Percentiles rank a stretch among this genome's conserved stretches.
Evolutionary conservation across 2,329 filamentous ascomycete species (phyloP).

Genomic region (Penicillium sclerotiorum): DNA sequence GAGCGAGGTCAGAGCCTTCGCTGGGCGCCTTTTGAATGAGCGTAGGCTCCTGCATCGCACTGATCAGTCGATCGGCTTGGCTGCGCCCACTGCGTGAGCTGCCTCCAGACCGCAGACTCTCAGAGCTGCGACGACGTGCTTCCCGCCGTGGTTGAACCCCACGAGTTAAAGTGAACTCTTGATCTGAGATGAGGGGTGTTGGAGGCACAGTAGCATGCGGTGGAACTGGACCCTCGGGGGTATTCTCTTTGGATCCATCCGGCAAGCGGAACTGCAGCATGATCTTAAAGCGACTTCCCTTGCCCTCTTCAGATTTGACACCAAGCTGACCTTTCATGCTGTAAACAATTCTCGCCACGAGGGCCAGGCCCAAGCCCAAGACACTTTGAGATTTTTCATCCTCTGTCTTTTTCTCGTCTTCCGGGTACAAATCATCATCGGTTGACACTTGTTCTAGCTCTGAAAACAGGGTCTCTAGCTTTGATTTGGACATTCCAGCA

Average conservation of each 20-base stretch:
- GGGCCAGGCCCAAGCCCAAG: constrained; percentile 79
- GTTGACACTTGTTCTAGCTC: constrained; percentile 68
- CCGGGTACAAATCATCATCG: constrained; percentile 49
- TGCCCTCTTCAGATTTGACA: constrained; percentile 79
- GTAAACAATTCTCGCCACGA: constrained; percentile 82
- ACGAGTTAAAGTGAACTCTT: constrained; percentile 44
- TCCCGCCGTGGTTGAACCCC: constrained; percentile 21
- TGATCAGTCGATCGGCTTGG: constrained; percentile 46
- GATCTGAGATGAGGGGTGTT: constrained; percentile 30
- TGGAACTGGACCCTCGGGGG: not conserved
- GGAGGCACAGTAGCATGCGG: constrained; percentile 27
- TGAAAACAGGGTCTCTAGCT: constrained; percentile 62
- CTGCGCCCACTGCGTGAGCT: constrained; percentile 41
- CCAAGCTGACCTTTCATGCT: constrained; percentile 89
- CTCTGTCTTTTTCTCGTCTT: constrained; percentile 30
- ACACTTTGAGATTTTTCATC: constrained; percentile 43
- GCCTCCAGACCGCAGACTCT: constrained; percentile 35
- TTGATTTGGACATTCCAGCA: constrained; percentile 60
- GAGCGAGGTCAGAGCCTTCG: constrained; percentile 13
- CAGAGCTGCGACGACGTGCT: constrained; percentile 23
- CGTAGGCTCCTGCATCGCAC: constrained; percentile 44
- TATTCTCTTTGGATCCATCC: constrained; percentile 10
- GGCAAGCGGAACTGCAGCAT: constrained; percentile 74
- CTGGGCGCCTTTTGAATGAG: constrained; percentile 18
- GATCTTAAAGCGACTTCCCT: constrained; percentile 80